These are phyloP conservation scores for Anacardium occidentale DNA, from an alignment of 345 rosid species.

Conservation along the genomic window DNA sequence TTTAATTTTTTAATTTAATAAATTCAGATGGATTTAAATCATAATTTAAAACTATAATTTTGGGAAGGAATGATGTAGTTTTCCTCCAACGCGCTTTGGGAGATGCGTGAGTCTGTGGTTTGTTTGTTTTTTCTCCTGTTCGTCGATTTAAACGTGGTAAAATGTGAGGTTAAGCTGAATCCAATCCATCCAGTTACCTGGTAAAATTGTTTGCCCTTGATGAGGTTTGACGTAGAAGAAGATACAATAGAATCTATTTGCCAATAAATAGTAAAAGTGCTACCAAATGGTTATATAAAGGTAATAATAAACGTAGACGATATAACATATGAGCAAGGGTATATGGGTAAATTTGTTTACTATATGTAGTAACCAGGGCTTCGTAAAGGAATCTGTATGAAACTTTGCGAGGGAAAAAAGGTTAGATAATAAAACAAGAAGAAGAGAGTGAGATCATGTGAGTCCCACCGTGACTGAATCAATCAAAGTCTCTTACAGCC, in stretches of 20 bases:
- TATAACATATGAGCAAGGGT: neutral
- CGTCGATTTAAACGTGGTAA: neutral
- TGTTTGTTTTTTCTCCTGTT: neutral
- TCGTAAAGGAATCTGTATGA: conserved; percentile 21
- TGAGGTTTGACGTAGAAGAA: conserved; percentile 11
- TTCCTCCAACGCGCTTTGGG: neutral
- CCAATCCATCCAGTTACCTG: neutral
- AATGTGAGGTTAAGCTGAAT: neutral
- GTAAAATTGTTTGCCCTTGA: neutral
- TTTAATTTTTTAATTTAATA: too few species aligned
- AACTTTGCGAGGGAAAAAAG: neutral
- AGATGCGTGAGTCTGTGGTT: neutral
- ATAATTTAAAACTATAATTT: too few species aligned
- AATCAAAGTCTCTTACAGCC: conserved; percentile 23
- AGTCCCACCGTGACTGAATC: conserved; percentile 25
- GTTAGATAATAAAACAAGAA: conserved; percentile 19
- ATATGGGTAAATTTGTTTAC: conserved; percentile 7
- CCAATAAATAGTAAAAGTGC: neutral
- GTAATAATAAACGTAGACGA: neutral
- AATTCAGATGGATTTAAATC: too few species aligned
- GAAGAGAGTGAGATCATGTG: conserved; percentile 29
- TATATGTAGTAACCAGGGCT: too few species aligned
- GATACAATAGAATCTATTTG: neutral
- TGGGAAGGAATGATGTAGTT: neutral
- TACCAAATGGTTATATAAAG: too few species aligned